phyloP scores from a whole-genome alignment of 768 basidiomycete species.

The Mycena leptocephala region DNA sequence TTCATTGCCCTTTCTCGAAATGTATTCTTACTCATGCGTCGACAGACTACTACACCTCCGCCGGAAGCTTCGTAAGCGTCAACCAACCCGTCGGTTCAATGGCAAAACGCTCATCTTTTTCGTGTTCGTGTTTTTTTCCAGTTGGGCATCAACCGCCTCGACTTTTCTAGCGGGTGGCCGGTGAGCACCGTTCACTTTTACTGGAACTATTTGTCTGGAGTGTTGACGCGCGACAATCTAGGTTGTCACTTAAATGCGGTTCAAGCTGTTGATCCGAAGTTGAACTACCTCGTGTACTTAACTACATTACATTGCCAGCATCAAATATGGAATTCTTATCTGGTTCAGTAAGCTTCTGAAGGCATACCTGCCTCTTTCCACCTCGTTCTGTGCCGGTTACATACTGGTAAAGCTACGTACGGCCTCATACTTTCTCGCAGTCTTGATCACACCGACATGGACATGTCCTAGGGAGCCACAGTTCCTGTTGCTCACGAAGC shows the following conservation, averaged over 20 bases:
- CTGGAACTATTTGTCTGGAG: background rate
- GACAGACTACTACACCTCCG: conserved; percentile 63
- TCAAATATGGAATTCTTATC: no score
- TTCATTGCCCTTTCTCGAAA: background rate
- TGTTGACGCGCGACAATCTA: background rate
- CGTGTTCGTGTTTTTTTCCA: conserved; percentile 17
- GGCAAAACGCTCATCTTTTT: background rate
- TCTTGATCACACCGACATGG: no score
- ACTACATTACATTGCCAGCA: background rate
- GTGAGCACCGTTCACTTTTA: conserved; percentile 48
- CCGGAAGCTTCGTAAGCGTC: conserved; percentile 59
- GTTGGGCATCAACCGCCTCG: conserved; percentile 65
- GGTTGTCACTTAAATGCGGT: background rate
- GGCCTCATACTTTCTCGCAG: no score
- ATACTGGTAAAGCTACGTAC: no score
- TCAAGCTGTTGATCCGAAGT: background rate
- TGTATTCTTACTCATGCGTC: background rate
- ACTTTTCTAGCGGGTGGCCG: conserved; percentile 68
- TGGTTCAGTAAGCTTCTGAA: no score
- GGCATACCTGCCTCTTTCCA: no score
- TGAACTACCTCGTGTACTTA: background rate
- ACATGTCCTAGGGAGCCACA: no score
- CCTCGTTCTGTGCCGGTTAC: no score
- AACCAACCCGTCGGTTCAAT: background rate
- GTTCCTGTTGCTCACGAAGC: no score